These are phyloP conservation scores for Rhizophora apiculata DNA, from an alignment of 345 rosid species.

Conservation along the genomic window DNA sequence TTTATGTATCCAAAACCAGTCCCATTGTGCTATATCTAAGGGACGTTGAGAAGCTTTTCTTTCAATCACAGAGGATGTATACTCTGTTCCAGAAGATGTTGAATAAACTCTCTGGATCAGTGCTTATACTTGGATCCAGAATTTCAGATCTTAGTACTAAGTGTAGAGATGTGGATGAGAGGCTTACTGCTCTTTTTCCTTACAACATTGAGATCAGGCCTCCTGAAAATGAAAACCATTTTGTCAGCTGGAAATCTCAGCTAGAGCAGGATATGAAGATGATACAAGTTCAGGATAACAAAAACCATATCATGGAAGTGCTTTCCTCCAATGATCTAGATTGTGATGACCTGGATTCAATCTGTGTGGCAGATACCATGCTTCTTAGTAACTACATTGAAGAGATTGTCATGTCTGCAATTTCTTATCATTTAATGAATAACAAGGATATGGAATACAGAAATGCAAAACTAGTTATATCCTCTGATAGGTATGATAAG, in stretches of 20 bases:
- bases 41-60: constrained; percentile 66
- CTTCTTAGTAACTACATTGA: constrained; percentile 74
- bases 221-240: constrained; percentile 74
- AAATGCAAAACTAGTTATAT: constrained; percentile 80
- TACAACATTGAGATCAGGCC: constrained; percentile 85
- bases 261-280: constrained; percentile 93
- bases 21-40: constrained; percentile 80
- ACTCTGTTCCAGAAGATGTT: constrained; percentile 75
- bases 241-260: constrained; percentile 87
- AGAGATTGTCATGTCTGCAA: constrained; percentile 88
- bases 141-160: constrained; percentile 48
- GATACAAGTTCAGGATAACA: constrained; percentile 86
- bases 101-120: constrained; percentile 68
- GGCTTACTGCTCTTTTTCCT: constrained; percentile 66
- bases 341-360: constrained; percentile 78
- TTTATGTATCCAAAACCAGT: constrained; percentile 63
- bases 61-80: constrained; percentile 62
- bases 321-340: constrained; percentile 82
- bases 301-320: constrained; percentile 86
- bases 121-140: constrained; percentile 81
- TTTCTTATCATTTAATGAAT: constrained; percentile 86
- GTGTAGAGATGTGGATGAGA: constrained; percentile 53
- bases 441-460: constrained; percentile 70
- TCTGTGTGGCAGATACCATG: constrained; percentile 63
- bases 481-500: constrained; percentile 60